Evolutionary conservation across 1,284 basidiomycete species (phyloP).

Genomic region (Cryptococcus sp.): DNA sequence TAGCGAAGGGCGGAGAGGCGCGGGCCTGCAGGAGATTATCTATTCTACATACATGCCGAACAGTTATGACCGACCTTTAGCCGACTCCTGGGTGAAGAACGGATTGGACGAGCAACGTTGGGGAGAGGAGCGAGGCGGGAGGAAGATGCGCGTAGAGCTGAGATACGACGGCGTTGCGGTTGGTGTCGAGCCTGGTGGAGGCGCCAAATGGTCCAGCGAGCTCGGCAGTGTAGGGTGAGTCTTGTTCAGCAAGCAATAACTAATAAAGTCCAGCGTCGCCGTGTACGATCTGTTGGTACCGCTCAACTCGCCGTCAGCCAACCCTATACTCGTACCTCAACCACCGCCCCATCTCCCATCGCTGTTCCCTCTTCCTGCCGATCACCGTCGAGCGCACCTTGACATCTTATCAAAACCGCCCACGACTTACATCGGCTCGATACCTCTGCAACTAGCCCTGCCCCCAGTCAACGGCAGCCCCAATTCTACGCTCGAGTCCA

Average conservation of each 20-base stretch:
- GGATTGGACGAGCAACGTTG: conserved; percentile 28
- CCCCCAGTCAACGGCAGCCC: conserved; percentile 7
- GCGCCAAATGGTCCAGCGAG: conserved; percentile 39
- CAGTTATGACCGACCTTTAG: conserved; percentile 47
- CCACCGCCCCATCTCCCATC: conserved; percentile 45
- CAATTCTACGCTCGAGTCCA: not conserved
- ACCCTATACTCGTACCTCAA: conserved; percentile 53
- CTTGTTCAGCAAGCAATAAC: not conserved
- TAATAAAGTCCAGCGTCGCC: conserved; percentile 34
- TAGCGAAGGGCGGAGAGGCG: conserved; percentile 11
- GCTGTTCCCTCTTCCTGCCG: conserved; percentile 32
- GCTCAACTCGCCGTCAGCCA: conserved; percentile 30
- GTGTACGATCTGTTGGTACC: conserved; percentile 53
- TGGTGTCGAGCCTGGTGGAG: conserved; percentile 44
- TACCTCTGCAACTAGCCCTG: conserved; percentile 31
- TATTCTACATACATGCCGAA: conserved; percentile 53
- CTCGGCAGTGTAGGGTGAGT: conserved; percentile 48
- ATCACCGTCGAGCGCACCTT: conserved; percentile 25
- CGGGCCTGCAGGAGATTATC: conserved; percentile 42
- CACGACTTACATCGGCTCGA: conserved; percentile 45
- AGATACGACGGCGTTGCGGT: conserved; percentile 48
- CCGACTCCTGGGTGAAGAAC: conserved; percentile 47
- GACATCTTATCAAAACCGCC: conserved; percentile 36
- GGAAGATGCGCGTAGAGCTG: conserved; percentile 46
- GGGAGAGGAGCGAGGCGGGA: conserved; percentile 27